Conservation (phyloP, 1,139 yeast species). For the Sugiyamaella pinicola region DNA sequence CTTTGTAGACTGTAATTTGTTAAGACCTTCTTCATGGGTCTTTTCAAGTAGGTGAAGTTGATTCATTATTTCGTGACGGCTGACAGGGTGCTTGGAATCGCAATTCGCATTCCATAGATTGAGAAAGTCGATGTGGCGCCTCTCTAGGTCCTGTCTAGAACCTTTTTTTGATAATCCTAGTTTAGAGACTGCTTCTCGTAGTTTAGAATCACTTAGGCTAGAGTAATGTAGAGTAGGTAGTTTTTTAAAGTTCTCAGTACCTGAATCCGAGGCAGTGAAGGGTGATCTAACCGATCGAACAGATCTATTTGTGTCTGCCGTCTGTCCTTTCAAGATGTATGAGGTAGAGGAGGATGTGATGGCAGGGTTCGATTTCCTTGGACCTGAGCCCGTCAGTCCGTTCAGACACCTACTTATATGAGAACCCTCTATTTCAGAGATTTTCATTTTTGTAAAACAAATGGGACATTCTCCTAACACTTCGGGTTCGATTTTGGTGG, state of each 20-base stretch:
- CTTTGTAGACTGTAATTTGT: conserved; percentile 18
- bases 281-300: not conserved
- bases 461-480: conserved; percentile 59
- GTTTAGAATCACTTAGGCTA: conserved; percentile 54
- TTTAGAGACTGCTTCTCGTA: conserved; percentile 60
- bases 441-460: conserved; percentile 59
- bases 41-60: conserved; percentile 71
- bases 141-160: conserved; percentile 61
- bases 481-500: conserved; percentile 19
- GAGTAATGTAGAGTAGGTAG: conserved; percentile 17
- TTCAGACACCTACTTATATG: conserved; percentile 73
- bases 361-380: not conserved
- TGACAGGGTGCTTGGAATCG: conserved; percentile 70
- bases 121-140: conserved; percentile 76
- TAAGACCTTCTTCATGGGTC: conserved; percentile 19
- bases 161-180: conserved; percentile 66
- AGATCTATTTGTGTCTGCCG: not conserved
- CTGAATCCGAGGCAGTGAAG: conserved; percentile 32
- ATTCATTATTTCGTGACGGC: conserved; percentile 52
- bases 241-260: conserved; percentile 65
- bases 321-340: not conserved
- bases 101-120: conserved; percentile 80
- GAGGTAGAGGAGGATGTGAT: not conserved
- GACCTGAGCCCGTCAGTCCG: not conserved
- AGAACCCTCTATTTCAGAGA: conserved; percentile 57